Evolutionary conservation across 306 rosid species (phyloP), one percentile per base, ranked within the genome.

Genomic region (Vigna hirtella): DNA sequence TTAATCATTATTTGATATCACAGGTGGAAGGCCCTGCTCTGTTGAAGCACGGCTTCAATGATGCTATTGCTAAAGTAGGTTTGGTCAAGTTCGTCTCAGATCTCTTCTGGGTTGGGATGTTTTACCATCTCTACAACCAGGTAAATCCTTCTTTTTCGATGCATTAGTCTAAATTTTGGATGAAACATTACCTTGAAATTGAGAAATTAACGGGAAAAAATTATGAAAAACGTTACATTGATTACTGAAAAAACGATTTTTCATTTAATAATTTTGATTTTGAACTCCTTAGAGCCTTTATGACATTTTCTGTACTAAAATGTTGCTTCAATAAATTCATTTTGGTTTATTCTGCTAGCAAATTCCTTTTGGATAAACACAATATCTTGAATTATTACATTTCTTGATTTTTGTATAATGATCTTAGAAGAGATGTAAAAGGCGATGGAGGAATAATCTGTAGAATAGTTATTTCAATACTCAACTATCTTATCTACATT

Each of bases 71-170:
- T 53, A 85, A 90, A 90, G 98, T 94, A 24, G 98, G 98, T 47
- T 62, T 88, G 14, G 90, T 79, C 90, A 94, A 94, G 86, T 94
- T 94, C 59, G 11, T 92, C 72, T 64, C 92, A 30, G 98, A 94
- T 85, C 94, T 94, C 74, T 87, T 94, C 81, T 94, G 96, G 98
- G 96, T 94, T 36, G 98, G 98, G 9, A 81, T 94, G 96, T 94
- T 94, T 82, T 94, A 94, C 86, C 98, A 94, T 66, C 97, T 94
- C 71, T 94, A 94, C 93, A 94, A 94, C 79, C 98, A 94, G 98
- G 98, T 91, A 75, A 28, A 32, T 74, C 30, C 65, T 71, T 59
- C 24, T 43, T 24, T 42, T 18, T 56, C 40, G 0, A 55, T 20
- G 53, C 14, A 49, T 22, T 38, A 48, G 47, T 66, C 42, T 80